Conservation (phyloP, 179 eudicot species). For the Silene coronaria region DNA sequence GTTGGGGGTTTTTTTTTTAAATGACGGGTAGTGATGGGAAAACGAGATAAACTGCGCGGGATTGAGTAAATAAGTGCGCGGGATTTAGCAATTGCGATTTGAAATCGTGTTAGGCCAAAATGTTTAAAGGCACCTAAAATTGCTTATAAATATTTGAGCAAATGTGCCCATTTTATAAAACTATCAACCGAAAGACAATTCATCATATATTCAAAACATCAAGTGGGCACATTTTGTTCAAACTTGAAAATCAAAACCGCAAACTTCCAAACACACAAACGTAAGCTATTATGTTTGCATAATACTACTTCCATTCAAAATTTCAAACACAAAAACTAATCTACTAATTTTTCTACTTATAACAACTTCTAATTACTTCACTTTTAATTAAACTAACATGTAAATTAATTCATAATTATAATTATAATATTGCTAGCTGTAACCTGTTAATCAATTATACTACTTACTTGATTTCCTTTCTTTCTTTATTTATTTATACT, state of each 20-base stretch:
- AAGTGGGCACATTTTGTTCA: slow-evolving; percentile 3
- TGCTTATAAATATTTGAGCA: background rate
- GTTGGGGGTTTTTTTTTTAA: no score
- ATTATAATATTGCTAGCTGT: slow-evolving; percentile 8
- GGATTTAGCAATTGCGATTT: no score
- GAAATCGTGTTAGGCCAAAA: no score
- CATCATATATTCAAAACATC: slow-evolving; percentile 6
- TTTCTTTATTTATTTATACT: background rate
- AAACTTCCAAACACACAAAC: slow-evolving; percentile 7
- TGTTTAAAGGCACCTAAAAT: background rate
- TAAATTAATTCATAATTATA: background rate
- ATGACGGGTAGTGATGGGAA: no score
- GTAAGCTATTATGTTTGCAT: slow-evolving; percentile 13
- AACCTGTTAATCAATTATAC: no score
- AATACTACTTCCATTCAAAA: background rate
- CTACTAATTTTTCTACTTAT: background rate
- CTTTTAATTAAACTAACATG: no score
- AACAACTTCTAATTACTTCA: background rate
- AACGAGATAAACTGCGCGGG: no score
- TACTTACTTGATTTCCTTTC: slow-evolving; percentile 2
- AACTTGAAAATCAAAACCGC: slow-evolving; percentile 5
- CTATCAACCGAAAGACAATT: slow-evolving; percentile 1
- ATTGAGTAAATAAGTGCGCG: no score
- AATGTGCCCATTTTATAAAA: background rate
- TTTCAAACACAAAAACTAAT: background rate